Evolutionary conservation across 768 basidiomycete genomes (phyloP), one percentile per base, ranked within the genome.

Genomic region (Nidularia pulvinata): DNA sequence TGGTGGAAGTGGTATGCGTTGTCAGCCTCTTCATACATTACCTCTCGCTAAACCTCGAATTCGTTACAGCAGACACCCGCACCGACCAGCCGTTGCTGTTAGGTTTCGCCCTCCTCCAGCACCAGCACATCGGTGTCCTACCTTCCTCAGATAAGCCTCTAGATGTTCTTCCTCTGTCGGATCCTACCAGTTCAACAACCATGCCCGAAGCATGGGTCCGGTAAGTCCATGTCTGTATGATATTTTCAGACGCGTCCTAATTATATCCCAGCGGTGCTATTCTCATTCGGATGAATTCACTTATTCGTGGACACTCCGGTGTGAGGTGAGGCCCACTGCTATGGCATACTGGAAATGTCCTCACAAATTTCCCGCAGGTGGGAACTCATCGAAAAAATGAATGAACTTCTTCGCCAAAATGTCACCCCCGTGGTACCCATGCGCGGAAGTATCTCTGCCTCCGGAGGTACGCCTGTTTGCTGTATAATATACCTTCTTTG

Each of bases 131-230:
- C 50, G 89, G 90, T 46, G 70, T 91, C 13, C 73, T 90, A 9
- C 80, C 88, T 36, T 77, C 82, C 4, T 80, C 83, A 7, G 70
- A 70, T 19, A 66, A 78, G 4, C 63, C 74, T 5, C 75, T 74
- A 5, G 60, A 75, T 46, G 72, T 72, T 14, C 73, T 92, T 4
- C 87, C 91, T 7, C 78, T 93, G 30, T 75, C 82, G 14, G 89
- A 93, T 59, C 86, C 87, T 0, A 73, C 76, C 9, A 72, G 80
- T 36, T 82, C 86, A 9, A 83, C 83, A 33, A 82, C 75, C 49
- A 93, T 95, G 90, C 93, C 93, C 2, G 86, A 90, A 57, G 74
- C 92, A 3, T 94, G 93, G 89, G 92, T 93, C 46, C 83, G 91
- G 76, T 77, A 57, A 49, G 64, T 63, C 54, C 54, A 10, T 11